Evolutionary conservation across 2,329 filamentous ascomycete species (phyloP), one percentile per base, ranked within the genome.

Genomic region (Claviceps capensis): DNA sequence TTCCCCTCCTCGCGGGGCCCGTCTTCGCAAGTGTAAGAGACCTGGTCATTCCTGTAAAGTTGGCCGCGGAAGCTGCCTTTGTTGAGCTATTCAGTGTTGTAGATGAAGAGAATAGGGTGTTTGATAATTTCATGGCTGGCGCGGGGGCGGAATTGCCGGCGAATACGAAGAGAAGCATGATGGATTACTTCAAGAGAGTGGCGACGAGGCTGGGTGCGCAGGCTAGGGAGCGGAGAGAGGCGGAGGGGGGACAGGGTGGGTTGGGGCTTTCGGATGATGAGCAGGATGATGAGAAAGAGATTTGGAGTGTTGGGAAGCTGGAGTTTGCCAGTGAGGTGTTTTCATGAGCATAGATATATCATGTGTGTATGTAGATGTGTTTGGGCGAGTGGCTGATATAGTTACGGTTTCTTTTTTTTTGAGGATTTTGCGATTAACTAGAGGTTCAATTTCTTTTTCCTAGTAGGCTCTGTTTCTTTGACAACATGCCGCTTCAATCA

Each of bases 121-220:
- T 96, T 65, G 90, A 96, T 60, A 90, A 90, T 69, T 97, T 89
- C 69, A 83, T 96, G 72, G 74, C 79, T 9, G 81, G 82, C 0
- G 75, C 83, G 1, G 80, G 78, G 5, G 78, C 79, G 49, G 78
- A 81, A 3, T 68, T 96, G 54, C 75, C 82, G 8, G 69, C 86
- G 0, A 84, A 80, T 42, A 82, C 82, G 17, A 93, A 94, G 76
- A 79, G 91, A 59, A 89, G 85, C 66, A 96, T 98, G 85, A 79
- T 83, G 54, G 93, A 98, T 67, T 98, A 98, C 71, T 97, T 97
- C 72, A 95, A 95, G 76, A 77, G 93, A 43, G 87, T 98, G 57
- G 88, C 88, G 1, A 67, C 91, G 62, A 80, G 90, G 59, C 71
- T 97, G 19, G 91, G 86, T n/a, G 79, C 74, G 17, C 93, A 97